A percentile compares a stretch with the other conserved stretches of the same genome.
Conservation (phyloP, 179 eudicot species). For the Pouteria campechiana region DNA sequence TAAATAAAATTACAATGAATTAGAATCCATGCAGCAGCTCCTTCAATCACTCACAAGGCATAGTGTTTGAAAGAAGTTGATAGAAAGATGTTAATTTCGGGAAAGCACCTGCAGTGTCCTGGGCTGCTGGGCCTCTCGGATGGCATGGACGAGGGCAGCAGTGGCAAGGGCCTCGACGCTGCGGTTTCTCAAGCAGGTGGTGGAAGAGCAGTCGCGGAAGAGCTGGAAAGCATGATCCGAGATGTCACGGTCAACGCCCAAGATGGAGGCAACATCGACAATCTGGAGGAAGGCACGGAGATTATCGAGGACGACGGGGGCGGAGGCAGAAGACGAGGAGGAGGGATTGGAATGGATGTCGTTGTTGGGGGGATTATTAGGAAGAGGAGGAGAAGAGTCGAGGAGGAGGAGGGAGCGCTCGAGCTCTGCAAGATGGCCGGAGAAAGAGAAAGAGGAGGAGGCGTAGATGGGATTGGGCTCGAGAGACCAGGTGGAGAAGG, state of each 20-base stretch:
- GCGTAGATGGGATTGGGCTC: constrained; percentile 55
- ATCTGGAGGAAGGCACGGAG: constrained; percentile 86
- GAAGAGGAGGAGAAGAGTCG: constrained; percentile 15
- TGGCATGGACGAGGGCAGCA: constrained; percentile 91
- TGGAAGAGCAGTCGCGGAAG: constrained; percentile 85
- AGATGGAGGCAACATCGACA: constrained; percentile 70
- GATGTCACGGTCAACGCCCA: constrained; percentile 57
- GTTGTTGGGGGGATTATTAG: constrained; percentile 34
- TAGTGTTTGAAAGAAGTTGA: no score
- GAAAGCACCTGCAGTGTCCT: constrained; percentile 72
- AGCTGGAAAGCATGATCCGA: constrained; percentile 93
- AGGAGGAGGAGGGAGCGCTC: constrained; percentile 56
- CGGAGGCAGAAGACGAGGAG: constrained; percentile 16
- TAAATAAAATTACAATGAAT: no score
- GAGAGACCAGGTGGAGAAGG: constrained; percentile 85
- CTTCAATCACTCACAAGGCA: no score
- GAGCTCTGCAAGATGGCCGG: constrained; percentile 91
- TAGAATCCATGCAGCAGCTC: no score
- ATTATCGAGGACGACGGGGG: constrained; percentile 77
- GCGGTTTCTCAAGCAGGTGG: constrained; percentile 92
- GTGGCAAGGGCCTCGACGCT: constrained; percentile 92
- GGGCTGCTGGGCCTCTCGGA: constrained; percentile 93
- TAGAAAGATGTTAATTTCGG: no score
- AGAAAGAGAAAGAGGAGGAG: constrained; percentile 53
- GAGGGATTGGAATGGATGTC: constrained; percentile 74